Percentiles rank a stretch among this genome's conserved stretches.
Evolutionary conservation across 2,329 filamentous ascomycete genomes (phyloP).

Genomic region (Parastagonospora nodorum): DNA sequence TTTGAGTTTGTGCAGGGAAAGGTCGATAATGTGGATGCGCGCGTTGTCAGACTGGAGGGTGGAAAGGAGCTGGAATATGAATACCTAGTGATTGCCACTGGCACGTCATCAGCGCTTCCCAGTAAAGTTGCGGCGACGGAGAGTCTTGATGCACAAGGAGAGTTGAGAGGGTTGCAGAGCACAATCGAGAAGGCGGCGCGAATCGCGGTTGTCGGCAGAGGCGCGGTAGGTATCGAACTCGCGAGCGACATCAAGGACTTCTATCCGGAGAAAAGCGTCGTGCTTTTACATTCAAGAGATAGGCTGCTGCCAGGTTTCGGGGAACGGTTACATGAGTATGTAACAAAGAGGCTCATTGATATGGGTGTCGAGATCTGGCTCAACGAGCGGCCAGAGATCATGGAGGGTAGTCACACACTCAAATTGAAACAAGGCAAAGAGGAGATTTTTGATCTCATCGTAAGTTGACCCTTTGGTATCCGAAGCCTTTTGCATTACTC

Average conservation of each 20-base stretch:
- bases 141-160: slow-evolving; percentile 51
- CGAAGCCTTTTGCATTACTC: not conserved
- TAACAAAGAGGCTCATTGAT: slow-evolving; percentile 50
- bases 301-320: slow-evolving; percentile 60
- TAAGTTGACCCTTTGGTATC: slow-evolving; percentile 26
- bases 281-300: slow-evolving; percentile 62
- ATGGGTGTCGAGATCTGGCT: slow-evolving; percentile 58
- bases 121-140: slow-evolving; percentile 54
- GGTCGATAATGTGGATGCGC: slow-evolving; percentile 47
- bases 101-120: slow-evolving; percentile 54
- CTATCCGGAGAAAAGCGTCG: slow-evolving; percentile 62
- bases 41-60: slow-evolving; percentile 49
- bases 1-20: slow-evolving; percentile 51
- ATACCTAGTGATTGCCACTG: slow-evolving; percentile 64
- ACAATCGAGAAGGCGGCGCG: slow-evolving; percentile 54
- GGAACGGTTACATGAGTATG: slow-evolving; percentile 44
- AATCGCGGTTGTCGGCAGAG: slow-evolving; percentile 57
- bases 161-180: slow-evolving; percentile 56
- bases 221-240: slow-evolving; percentile 66
- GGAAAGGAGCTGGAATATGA: slow-evolving; percentile 58
- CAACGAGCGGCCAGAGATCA: slow-evolving; percentile 52
- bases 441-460: slow-evolving; percentile 56
- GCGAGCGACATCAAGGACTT: slow-evolving; percentile 63
- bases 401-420: slow-evolving; percentile 47
- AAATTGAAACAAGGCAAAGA: slow-evolving; percentile 55